Evolutionary conservation across 768 basidiomycete species (phyloP), one percentile per base, ranked within the genome.

Genomic region (Naganishia onofrii): DNA sequence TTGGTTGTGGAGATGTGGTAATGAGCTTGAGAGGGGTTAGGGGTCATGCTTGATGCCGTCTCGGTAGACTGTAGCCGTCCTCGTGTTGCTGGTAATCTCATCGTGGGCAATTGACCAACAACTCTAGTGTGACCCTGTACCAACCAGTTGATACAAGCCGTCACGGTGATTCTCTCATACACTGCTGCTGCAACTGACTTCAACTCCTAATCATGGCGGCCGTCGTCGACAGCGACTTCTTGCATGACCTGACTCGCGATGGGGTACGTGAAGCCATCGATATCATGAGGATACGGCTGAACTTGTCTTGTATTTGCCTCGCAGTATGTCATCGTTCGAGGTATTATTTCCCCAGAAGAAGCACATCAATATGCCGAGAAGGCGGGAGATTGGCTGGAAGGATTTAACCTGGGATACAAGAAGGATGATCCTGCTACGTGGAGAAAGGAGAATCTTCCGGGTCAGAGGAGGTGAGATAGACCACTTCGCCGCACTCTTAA

Each of bases 361-460:
- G 78, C 80, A 0, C 67, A 60, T 21, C 64, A 68, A 29, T 80
- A 81, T 56, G 78, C 74, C 23, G 68, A 76, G 28, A 55, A 70
- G 28, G 73, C 75, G 19, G 76, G 80, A 53, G 66, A 70, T 12
- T 82, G 79, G 79, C 70, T 80, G 56, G 81, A 82, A 68, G 68
- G 69, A 48, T 80, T 79, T 54, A 75, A 75, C 5, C 74, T 75
- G 31, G 81, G 81, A 12, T 82, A 79, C 74, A 78, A 81, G 70
- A 69, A 74, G 38, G 76, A 81, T 58, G 80, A 81, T 70, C 73
- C 74, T 17, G 67, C 70, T 3, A 82, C 81, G 2, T 79, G 79
- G 78, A 71, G 74, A 19, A 66, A 71, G 21, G 76, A 75, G 12
- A 74, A 78, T 55, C 60, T 82, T 38, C 80, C 81, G 12, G 63